Evolutionary conservation across 106 monocot genomes (phyloP).

Genomic region (Dioscorea zingiberensis): DNA sequence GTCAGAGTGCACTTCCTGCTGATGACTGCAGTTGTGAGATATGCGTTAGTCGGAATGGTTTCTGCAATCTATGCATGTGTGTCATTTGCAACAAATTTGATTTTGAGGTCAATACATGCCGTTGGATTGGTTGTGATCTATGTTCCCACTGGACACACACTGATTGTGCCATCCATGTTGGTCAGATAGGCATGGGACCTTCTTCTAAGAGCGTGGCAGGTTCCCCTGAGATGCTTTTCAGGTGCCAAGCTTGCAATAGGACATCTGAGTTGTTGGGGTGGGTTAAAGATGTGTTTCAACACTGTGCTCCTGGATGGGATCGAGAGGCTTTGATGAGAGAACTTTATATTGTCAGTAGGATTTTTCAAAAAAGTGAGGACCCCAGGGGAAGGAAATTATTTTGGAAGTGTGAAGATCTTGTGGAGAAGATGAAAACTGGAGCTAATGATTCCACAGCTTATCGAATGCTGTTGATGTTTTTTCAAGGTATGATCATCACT

Average conservation of each 20-base stretch:
- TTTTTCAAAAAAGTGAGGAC: slow-evolving; percentile 83
- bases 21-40: slow-evolving; percentile 86
- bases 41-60: slow-evolving; percentile 71
- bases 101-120: slow-evolving; percentile 98
- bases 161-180: slow-evolving; percentile 83
- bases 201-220: slow-evolving; percentile 36
- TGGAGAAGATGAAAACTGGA: slow-evolving; percentile 77
- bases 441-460: slow-evolving; percentile 46
- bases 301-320: slow-evolving; percentile 87
- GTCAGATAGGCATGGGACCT: slow-evolving; percentile 73
- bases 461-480: slow-evolving; percentile 60
- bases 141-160: slow-evolving; percentile 99
- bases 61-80: slow-evolving; percentile 98
- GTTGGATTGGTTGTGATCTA: slow-evolving; percentile 97
- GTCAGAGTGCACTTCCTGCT: slow-evolving; percentile 77
- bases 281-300: slow-evolving; percentile 97
- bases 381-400: slow-evolving; percentile 73
- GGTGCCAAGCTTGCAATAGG: slow-evolving; percentile 91
- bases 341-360: slow-evolving; percentile 80
- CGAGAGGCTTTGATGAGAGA: slow-evolving; percentile 65
- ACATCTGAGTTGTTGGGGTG: slow-evolving; percentile 87
- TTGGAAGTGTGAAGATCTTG: slow-evolving; percentile 69
- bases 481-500: slow-evolving; percentile 68
- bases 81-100: slow-evolving; percentile 96
- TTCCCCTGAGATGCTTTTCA: slow-evolving; percentile 82